A percentile compares a stretch with the other conserved stretches of the same genome.
These are phyloP conservation scores for Antrodiella citrinella DNA, from an alignment of 768 basidiomycete genomes.

Conservation along the genomic window DNA sequence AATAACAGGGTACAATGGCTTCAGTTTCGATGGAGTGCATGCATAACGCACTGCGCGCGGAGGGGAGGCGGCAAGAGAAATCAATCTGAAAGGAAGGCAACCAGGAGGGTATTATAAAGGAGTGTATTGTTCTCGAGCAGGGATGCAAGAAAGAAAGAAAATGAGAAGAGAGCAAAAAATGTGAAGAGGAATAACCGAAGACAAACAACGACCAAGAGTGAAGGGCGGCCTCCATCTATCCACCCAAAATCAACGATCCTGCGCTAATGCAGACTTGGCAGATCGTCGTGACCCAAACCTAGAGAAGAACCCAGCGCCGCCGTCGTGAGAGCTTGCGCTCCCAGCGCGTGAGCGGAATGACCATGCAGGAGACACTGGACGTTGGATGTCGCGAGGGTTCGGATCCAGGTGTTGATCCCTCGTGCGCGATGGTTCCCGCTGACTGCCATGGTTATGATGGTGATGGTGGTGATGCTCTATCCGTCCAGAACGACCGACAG, in stretches of 20 bases:
- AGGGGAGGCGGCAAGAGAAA: not conserved
- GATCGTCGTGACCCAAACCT: slow-evolving; percentile 70
- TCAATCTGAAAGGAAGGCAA: not conserved
- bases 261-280: slow-evolving; percentile 23
- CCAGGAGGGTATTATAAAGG: not conserved
- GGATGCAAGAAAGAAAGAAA: not conserved
- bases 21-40: not conserved
- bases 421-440: slow-evolving; percentile 26
- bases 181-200: not conserved
- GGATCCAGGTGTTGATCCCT: slow-evolving; percentile 48
- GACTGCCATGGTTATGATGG: slow-evolving; percentile 31
- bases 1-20: not conserved
- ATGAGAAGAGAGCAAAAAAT: not conserved
- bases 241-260: not conserved
- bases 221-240: not conserved
- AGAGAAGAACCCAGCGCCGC: slow-evolving; percentile 52
- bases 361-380: slow-evolving; percentile 78
- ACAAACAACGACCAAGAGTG: not conserved
- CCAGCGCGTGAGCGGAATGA: slow-evolving; percentile 77
- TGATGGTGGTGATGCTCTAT: slow-evolving; percentile 56
- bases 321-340: slow-evolving; percentile 64
- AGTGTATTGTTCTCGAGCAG: not conserved
- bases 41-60: too few relatives aligned
- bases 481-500: slow-evolving; percentile 59
- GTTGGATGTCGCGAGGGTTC: slow-evolving; percentile 34